Conservation (phyloP, 2,329 filamentous ascomycete species). For the Talaromyces sp. region DNA sequence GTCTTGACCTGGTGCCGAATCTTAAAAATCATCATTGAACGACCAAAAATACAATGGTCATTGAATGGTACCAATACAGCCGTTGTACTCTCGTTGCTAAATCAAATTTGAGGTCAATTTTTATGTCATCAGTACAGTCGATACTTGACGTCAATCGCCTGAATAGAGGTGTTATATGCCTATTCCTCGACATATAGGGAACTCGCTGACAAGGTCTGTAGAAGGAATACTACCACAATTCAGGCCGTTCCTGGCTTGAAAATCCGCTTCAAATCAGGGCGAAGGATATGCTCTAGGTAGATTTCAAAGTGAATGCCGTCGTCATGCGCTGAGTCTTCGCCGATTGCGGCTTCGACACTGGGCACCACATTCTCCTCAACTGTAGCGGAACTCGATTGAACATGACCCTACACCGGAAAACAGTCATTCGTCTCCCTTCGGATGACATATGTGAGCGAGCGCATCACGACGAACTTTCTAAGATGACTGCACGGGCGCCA, state of each 20-base stretch:
- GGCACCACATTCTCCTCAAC: neutral
- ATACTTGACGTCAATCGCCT: neutral
- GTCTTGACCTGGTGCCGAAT: neutral
- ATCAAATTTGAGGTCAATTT: no score
- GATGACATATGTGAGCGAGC: neutral
- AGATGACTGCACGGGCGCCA: constrained; percentile 16
- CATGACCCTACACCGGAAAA: neutral
- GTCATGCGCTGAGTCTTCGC: neutral
- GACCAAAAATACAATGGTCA: neutral
- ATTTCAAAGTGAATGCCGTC: neutral
- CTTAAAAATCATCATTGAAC: neutral
- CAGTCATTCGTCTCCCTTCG: neutral
- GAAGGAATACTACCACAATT: neutral
- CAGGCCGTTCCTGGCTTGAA: neutral
- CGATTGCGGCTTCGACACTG: neutral
- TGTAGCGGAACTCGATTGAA: neutral
- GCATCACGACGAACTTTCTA: neutral
- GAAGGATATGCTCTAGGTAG: neutral
- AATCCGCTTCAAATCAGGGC: neutral
- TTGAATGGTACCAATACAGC: neutral
- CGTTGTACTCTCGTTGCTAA: neutral
- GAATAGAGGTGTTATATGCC: neutral
- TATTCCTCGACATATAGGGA: neutral
- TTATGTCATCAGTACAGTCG: neutral
- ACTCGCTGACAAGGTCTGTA: neutral